These are phyloP conservation scores for Boletus reticulatus DNA, from an alignment of 768 basidiomycete genomes.

Conservation along the genomic window DNA sequence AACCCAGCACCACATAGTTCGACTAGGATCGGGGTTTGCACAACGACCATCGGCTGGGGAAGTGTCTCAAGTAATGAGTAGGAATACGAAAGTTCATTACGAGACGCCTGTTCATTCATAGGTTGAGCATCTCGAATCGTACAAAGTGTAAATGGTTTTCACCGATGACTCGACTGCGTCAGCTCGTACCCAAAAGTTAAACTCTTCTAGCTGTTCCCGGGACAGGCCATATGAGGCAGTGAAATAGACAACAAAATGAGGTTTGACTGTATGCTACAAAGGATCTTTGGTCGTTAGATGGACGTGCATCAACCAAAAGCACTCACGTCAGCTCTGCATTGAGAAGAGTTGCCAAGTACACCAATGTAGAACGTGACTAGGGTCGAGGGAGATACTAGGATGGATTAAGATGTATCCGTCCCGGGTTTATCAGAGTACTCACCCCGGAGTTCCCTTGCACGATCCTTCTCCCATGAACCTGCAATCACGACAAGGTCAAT, in stretches of 20 bases:
- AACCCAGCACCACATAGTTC: constrained; percentile 85
- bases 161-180: constrained; percentile 27
- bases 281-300: background rate
- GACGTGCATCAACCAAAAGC: background rate
- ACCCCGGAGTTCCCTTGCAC: constrained; percentile 79
- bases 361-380: constrained; percentile 84
- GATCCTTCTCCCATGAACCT: constrained; percentile 75
- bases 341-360: constrained; percentile 50
- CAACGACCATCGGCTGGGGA: constrained; percentile 50
- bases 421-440: constrained; percentile 2
- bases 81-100: constrained; percentile 48
- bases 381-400: constrained; percentile 62
- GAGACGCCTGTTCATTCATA: constrained; percentile 1
- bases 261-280: constrained; percentile 41
- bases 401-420: background rate
- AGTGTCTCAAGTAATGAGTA: constrained; percentile 50
- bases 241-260: constrained; percentile 74
- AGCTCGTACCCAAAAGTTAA: constrained; percentile 60
- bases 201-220: constrained; percentile 64
- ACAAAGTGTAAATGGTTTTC: background rate
- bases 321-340: constrained; percentile 40
- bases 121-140: background rate
- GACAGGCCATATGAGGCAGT: constrained; percentile 72
- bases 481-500: constrained; percentile 78
- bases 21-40: constrained; percentile 60